Percentiles rank a stretch among this genome's conserved stretches.
These are phyloP conservation scores for Fusarium succisae DNA, from an alignment of 2,329 filamentous ascomycete species.

Conservation along the genomic window DNA sequence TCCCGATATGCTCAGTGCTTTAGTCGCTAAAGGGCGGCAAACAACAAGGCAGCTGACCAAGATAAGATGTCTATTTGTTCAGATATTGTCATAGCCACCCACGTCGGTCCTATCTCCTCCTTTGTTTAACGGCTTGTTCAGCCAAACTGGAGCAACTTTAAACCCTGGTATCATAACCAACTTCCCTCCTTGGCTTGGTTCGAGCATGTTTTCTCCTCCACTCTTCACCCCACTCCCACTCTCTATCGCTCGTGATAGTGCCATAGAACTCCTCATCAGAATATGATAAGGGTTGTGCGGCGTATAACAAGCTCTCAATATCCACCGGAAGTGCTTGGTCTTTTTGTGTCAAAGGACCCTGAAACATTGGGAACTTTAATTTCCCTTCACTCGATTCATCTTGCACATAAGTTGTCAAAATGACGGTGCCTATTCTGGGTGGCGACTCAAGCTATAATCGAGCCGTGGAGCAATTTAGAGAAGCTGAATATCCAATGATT, in stretches of 20 bases:
- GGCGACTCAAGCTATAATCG: constrained; percentile 60
- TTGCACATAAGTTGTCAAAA: neutral
- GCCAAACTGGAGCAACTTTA: neutral
- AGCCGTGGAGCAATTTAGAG: constrained; percentile 66
- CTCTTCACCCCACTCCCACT: constrained; percentile 19
- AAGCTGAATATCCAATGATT: constrained; percentile 74
- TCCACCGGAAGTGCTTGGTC: neutral
- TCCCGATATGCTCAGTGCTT: constrained; percentile 16
- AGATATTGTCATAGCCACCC: neutral
- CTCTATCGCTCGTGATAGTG: constrained; percentile 23
- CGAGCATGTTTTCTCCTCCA: constrained; percentile 7
- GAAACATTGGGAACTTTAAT: neutral
- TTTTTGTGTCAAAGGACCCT: neutral
- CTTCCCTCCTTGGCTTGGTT: constrained; percentile 28
- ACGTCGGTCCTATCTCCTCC: neutral
- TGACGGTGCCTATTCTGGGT: neutral
- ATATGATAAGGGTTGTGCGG: constrained; percentile 24
- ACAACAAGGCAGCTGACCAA: constrained; percentile 23
- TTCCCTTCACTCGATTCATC: neutral
- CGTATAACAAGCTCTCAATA: constrained; percentile 6
- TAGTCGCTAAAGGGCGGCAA: constrained; percentile 24
- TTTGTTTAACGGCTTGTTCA: neutral
- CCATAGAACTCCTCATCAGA: constrained; percentile 12
- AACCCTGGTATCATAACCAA: neutral
- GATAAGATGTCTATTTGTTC: neutral